These are phyloP conservation scores for Colletotrichum sublineola DNA, from an alignment of 2,329 filamentous ascomycete species.

Conservation along the genomic window DNA sequence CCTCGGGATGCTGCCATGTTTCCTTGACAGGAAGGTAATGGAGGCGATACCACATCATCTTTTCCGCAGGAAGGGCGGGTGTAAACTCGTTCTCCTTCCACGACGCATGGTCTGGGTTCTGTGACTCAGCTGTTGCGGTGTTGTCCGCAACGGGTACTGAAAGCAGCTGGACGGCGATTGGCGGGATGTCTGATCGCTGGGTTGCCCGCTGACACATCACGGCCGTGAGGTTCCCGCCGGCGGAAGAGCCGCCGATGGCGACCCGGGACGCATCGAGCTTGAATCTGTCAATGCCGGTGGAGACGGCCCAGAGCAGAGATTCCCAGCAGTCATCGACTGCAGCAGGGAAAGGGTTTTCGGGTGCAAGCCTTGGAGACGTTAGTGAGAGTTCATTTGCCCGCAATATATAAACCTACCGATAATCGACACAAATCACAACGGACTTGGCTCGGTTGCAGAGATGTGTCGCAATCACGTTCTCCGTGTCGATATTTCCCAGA, in stretches of 20 bases:
- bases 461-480: slow-evolving; percentile 69
- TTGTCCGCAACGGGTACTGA: slow-evolving; percentile 71
- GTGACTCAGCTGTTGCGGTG: slow-evolving; percentile 62
- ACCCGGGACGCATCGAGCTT: slow-evolving; percentile 59
- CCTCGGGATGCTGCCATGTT: slow-evolving; percentile 64
- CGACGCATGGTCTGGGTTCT: slow-evolving; percentile 55
- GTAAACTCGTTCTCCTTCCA: slow-evolving; percentile 65
- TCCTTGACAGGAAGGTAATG: slow-evolving; percentile 66
- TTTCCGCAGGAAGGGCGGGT: slow-evolving; percentile 65
- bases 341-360: slow-evolving; percentile 68
- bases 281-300: slow-evolving; percentile 47
- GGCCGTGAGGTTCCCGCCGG: slow-evolving; percentile 65
- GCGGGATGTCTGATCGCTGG: slow-evolving; percentile 51
- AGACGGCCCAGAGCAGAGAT: slow-evolving; percentile 61
- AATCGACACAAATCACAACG: slow-evolving; percentile 69
- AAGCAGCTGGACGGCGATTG: slow-evolving; percentile 61
- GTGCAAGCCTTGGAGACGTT: slow-evolving; percentile 60
- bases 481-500: slow-evolving; percentile 68
- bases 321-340: slow-evolving; percentile 71
- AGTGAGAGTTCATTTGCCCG: no score
- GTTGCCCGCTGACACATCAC: slow-evolving; percentile 66
- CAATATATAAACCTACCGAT: slow-evolving; percentile 55
- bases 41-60: slow-evolving; percentile 73
- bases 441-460: slow-evolving; percentile 63
- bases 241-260: slow-evolving; percentile 59